These are phyloP conservation scores for Arabis alpina DNA, from an alignment of 345 rosid species.

Conservation along the genomic window DNA sequence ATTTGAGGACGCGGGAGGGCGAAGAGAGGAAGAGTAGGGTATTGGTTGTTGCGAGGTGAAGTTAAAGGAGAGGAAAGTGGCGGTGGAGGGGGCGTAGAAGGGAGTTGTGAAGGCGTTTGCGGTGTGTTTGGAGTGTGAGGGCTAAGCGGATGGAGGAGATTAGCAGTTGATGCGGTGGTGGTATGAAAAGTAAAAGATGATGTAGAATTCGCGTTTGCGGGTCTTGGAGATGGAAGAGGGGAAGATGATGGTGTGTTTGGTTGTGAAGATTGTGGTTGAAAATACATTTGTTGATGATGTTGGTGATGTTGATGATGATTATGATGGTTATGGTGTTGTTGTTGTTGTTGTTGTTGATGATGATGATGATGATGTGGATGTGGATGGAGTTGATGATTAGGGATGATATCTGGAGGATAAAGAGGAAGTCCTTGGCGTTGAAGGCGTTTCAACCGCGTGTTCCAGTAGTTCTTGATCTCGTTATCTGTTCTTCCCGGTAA, in stretches of 20 bases:
- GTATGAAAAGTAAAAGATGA: conserved; percentile 47
- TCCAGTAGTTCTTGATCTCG: conserved; percentile 80
- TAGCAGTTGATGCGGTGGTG: conserved; percentile 28
- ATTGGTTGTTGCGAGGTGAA: conserved; percentile 44
- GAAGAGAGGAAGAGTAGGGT: conserved; percentile 56
- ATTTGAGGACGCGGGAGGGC: conserved; percentile 32
- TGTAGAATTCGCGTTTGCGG: conserved; percentile 31
- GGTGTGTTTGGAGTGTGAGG: conserved; percentile 48
- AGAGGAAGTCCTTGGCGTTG: conserved; percentile 69
- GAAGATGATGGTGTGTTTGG: conserved; percentile 48
- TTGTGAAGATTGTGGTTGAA: conserved; percentile 43
- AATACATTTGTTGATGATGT: conserved; percentile 34
- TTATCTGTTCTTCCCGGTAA: conserved; percentile 79
- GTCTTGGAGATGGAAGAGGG: conserved; percentile 45
- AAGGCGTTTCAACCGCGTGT: conserved; percentile 68
- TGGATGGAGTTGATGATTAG: conserved; percentile 46
- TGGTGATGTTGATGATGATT: conserved; percentile 1
- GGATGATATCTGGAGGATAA: conserved; percentile 61
- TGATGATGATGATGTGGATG: conserved; percentile 29
- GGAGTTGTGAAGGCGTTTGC: conserved; percentile 41
- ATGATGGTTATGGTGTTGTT: background rate
- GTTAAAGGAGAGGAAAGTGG: conserved; percentile 43
- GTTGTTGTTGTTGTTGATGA: conserved; percentile 20
- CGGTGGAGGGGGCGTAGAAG: conserved; percentile 44
- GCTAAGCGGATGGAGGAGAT: conserved; percentile 42